Conservation (phyloP, 2,329 filamentous ascomycete species). For the Coccinonectria pachysandricola region DNA sequence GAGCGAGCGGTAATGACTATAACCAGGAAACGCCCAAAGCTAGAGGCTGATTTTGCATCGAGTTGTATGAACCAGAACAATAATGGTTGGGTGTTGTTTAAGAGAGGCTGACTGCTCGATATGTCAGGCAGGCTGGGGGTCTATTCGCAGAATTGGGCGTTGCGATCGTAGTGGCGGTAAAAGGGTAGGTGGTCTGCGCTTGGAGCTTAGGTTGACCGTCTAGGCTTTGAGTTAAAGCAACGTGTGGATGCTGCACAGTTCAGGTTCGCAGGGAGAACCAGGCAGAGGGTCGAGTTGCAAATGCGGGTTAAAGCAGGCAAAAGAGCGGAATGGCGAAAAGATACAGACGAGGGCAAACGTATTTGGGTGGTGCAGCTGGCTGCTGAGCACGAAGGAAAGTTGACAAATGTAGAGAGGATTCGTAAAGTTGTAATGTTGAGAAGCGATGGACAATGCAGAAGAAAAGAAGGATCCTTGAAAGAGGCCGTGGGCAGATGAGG, state of each 20-base stretch:
- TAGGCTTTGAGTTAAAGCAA: slow-evolving; percentile 17
- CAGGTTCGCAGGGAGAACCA: slow-evolving; percentile 15
- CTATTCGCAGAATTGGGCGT: slow-evolving; percentile 14
- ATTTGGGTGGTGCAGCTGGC: slow-evolving; percentile 20
- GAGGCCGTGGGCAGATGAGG: slow-evolving; percentile 16
- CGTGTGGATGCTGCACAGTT: slow-evolving; percentile 17
- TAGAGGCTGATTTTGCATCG: slow-evolving; percentile 14
- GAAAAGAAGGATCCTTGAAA: slow-evolving; percentile 14
- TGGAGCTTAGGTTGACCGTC: too few species aligned
- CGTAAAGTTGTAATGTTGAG: slow-evolving; percentile 20
- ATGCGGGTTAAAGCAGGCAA: slow-evolving; percentile 9
- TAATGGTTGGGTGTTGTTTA: slow-evolving; percentile 12
- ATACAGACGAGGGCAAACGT: slow-evolving; percentile 5
- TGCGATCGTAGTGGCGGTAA: slow-evolving; percentile 11
- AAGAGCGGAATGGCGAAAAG: slow-evolving; percentile 15
- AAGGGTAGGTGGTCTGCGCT: slow-evolving; percentile 16
- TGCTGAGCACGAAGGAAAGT: slow-evolving; percentile 19
- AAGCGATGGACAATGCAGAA: slow-evolving; percentile 18
- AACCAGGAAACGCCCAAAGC: slow-evolving; percentile 5
- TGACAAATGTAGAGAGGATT: slow-evolving; percentile 12
- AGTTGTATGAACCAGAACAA: slow-evolving; percentile 13
- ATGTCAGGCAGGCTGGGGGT: slow-evolving; percentile 11
- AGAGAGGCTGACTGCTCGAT: slow-evolving; percentile 15
- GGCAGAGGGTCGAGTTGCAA: slow-evolving; percentile 17
- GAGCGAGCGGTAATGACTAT: slow-evolving; percentile 10